Evolutionary conservation across 345 rosid species (phyloP).

Genomic region (Turnera subulata): DNA sequence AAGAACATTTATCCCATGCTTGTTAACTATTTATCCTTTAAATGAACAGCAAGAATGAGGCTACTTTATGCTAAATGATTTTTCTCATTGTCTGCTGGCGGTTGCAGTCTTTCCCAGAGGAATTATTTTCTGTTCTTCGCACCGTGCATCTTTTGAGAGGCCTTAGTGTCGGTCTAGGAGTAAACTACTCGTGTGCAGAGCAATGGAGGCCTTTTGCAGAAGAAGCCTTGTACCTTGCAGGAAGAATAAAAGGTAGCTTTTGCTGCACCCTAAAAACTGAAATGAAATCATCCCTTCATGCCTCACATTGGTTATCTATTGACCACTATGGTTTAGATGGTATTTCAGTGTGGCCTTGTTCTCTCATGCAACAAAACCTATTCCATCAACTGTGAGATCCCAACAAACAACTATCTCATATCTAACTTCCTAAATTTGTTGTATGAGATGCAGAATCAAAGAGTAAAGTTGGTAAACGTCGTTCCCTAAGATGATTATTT

Average conservation of each 20-base stretch:
- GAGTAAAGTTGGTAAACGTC: conserved; percentile 13
- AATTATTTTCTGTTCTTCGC: conserved; percentile 81
- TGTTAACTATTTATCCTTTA: not conserved
- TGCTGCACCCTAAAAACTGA: not conserved
- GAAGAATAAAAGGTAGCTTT: conserved; percentile 58
- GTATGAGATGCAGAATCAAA: conserved; percentile 31
- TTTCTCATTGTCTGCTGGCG: not conserved
- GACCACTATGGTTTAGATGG: too few species aligned
- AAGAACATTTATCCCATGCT: not conserved
- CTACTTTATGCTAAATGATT: too few species aligned
- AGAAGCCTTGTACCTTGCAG: conserved; percentile 66
- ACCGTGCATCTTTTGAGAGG: conserved; percentile 85
- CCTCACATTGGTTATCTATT: too few species aligned
- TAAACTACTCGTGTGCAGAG: conserved; percentile 78
- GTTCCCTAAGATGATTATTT: conserved; percentile 30
- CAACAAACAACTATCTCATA: not conserved
- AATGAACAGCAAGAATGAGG: not conserved
- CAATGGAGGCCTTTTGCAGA: conserved; percentile 90
- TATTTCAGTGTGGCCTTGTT: not conserved
- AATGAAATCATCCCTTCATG: not conserved
- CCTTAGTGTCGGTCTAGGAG: conserved; percentile 83
- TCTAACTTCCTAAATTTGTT: not conserved
- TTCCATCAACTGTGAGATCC: too few species aligned
- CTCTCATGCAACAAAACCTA: not conserved
- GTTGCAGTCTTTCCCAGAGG: conserved; percentile 82